Evolutionary conservation across 306 rosid species (phyloP).

Genomic region (Prunus mume): DNA sequence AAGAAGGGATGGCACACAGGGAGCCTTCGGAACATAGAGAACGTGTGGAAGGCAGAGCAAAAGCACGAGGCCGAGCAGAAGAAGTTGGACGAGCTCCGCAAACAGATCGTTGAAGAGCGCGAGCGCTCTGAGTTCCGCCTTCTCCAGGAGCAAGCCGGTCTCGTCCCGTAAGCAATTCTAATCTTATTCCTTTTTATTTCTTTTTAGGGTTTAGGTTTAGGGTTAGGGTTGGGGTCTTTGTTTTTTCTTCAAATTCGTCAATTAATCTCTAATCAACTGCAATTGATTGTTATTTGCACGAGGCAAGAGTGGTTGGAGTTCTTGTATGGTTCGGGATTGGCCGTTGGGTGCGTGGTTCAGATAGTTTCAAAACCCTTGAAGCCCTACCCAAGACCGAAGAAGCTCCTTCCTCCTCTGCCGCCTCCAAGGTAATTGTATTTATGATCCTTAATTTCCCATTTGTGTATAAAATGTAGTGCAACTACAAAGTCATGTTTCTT

Average conservation of each 20-base stretch:
- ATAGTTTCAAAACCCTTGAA: conserved; percentile 74
- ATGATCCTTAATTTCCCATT: neutral
- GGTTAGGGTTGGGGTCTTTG: conserved; percentile 1
- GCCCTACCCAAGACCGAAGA: conserved; percentile 51
- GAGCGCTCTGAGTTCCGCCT: conserved; percentile 86
- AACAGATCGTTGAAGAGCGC: conserved; percentile 83
- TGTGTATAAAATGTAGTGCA: neutral
- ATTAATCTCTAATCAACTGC: neutral
- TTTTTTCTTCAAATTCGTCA: too few species aligned
- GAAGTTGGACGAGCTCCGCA: conserved; percentile 90
- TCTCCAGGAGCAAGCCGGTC: conserved; percentile 94
- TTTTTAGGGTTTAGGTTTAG: neutral
- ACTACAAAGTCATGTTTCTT: neutral
- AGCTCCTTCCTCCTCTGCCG: conserved; percentile 44
- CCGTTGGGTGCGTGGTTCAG: conserved; percentile 70
- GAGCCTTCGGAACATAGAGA: conserved; percentile 82
- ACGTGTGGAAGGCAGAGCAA: conserved; percentile 98
- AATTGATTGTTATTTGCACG: conserved; percentile 33
- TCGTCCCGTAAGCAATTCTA: conserved; percentile 60
- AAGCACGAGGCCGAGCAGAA: conserved; percentile 84
- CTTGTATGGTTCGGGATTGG: conserved; percentile 81
- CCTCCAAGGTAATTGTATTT: conserved; percentile 38
- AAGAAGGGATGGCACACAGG: conserved; percentile 99
- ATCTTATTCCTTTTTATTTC: neutral
- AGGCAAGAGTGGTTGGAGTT: conserved; percentile 91